These are phyloP conservation scores for Kockiozyma suomiensis DNA, from an alignment of 805 yeast genomes.

Conservation along the genomic window DNA sequence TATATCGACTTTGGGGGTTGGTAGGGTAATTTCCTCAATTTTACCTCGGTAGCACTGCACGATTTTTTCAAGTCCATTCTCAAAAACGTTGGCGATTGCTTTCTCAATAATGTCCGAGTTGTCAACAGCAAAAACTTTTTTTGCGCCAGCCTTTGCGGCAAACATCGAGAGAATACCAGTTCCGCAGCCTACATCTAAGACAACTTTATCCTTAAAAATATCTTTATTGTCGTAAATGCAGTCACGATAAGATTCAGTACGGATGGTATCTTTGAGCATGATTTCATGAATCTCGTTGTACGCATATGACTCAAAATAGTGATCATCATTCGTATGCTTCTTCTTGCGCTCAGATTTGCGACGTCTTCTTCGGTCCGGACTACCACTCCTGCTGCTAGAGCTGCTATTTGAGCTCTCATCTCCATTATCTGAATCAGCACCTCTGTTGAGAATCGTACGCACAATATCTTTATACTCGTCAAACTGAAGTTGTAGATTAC, in stretches of 20 bases:
- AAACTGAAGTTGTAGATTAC: conserved; percentile 20
- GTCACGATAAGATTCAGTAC: conserved; percentile 88
- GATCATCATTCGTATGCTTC: conserved; percentile 47
- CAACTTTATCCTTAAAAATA: conserved; percentile 88
- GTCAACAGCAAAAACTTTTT: conserved; percentile 96
- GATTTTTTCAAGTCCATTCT: conserved; percentile 82
- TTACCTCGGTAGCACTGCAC: conserved; percentile 90
- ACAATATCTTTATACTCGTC: conserved; percentile 31
- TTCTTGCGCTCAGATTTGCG: background rate
- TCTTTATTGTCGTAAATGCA: conserved; percentile 90
- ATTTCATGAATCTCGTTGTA: conserved; percentile 98
- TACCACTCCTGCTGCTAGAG: background rate
- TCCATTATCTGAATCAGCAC: conserved; percentile 5
- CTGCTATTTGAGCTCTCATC: conserved; percentile 1
- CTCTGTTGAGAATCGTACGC: conserved; percentile 14
- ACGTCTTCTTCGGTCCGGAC: background rate
- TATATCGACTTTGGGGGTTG: conserved; percentile 87
- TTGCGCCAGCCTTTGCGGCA: conserved; percentile 98
- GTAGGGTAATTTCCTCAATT: conserved; percentile 85
- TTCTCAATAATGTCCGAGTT: conserved; percentile 94
- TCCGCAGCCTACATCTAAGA: conserved; percentile 98
- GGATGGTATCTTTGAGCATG: conserved; percentile 93
- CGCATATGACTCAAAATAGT: conserved; percentile 92
- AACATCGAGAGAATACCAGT: conserved; percentile 97
- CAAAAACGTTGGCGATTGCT: conserved; percentile 85